A percentile compares a stretch with the other conserved stretches of the same genome.
Conservation (phyloP, 1,139 yeast genomes). For the Suhomyces panamericanus region DNA sequence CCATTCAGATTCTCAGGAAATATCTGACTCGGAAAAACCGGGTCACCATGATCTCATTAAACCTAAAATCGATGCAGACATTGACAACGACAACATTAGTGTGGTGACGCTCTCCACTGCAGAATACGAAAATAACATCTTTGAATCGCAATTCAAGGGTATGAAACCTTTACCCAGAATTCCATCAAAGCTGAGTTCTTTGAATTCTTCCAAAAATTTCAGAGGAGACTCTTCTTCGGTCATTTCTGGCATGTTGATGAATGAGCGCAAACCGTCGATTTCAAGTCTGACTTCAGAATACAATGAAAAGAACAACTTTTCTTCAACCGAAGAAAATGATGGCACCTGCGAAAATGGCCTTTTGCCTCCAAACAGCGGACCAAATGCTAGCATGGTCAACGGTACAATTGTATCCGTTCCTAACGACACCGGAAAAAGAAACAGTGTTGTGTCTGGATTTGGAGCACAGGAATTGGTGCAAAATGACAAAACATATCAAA, state of each 20-base stretch:
- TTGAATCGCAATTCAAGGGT: constrained; percentile 49
- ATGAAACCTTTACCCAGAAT: constrained; percentile 33
- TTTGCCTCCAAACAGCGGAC: background rate
- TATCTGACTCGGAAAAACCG: background rate
- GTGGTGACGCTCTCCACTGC: constrained; percentile 50
- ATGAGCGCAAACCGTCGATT: background rate
- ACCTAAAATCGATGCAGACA: constrained; percentile 3
- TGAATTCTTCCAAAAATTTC: background rate
- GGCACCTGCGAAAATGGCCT: background rate
- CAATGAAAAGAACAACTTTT: constrained; percentile 1
- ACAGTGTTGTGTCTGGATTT: constrained; percentile 3
- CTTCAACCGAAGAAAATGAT: background rate
- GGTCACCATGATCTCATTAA: background rate
- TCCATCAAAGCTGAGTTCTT: constrained; percentile 13
- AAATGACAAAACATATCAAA: constrained; percentile 35
- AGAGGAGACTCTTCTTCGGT: constrained; percentile 4
- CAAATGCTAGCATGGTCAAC: background rate
- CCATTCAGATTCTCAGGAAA: background rate
- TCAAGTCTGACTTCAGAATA: background rate
- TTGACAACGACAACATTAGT: constrained; percentile 35
- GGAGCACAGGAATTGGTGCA: constrained; percentile 22
- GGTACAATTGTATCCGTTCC: background rate
- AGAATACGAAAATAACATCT: constrained; percentile 56
- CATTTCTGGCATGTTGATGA: background rate
- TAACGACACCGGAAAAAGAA: background rate